Percentiles rank a stretch among this genome's conserved stretches.
Conservation (phyloP, 2,329 filamentous ascomycete genomes). For the Aspergillus fischeri region DNA sequence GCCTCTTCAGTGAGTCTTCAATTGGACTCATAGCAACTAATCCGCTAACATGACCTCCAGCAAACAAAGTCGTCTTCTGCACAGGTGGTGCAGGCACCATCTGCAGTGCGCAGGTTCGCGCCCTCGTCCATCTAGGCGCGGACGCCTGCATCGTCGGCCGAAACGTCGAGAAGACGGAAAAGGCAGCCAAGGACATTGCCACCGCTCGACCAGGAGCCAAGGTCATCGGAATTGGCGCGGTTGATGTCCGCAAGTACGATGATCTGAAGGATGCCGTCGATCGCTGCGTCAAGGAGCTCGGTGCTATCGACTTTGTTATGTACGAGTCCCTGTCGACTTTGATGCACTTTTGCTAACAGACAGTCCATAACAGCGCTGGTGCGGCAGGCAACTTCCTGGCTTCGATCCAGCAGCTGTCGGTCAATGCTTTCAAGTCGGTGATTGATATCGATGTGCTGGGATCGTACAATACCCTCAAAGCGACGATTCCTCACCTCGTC, state of each 20-base stretch:
- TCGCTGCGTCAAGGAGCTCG: conserved; percentile 74
- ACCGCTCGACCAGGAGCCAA: conserved; percentile 72
- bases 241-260: conserved; percentile 69
- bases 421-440: conserved; percentile 91
- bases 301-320: conserved; percentile 90
- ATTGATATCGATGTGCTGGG: conserved; percentile 95
- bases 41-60: conserved; percentile 42
- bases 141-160: conserved; percentile 93
- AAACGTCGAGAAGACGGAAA: conserved; percentile 81
- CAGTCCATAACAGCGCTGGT: conserved; percentile 60
- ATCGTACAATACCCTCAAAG: conserved; percentile 92
- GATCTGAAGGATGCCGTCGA: conserved; percentile 70
- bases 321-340: conserved; percentile 32
- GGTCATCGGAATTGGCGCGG: conserved; percentile 76
- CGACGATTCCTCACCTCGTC: conserved; percentile 76
- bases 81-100: conserved; percentile 93
- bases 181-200: conserved; percentile 74
- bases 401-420: conserved; percentile 72
- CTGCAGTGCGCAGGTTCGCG: conserved; percentile 88
- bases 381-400: conserved; percentile 95
- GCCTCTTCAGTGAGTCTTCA: conserved; percentile 67
- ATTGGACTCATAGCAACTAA: not conserved
- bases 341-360: conserved; percentile 9
- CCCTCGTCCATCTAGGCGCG: conserved; percentile 83
- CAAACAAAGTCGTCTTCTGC: conserved; percentile 86